Evolutionary conservation across 1,139 yeast species (phyloP), one percentile per base, ranked within the genome.

Genomic region (Suzukiozyma palmioleophila): DNA sequence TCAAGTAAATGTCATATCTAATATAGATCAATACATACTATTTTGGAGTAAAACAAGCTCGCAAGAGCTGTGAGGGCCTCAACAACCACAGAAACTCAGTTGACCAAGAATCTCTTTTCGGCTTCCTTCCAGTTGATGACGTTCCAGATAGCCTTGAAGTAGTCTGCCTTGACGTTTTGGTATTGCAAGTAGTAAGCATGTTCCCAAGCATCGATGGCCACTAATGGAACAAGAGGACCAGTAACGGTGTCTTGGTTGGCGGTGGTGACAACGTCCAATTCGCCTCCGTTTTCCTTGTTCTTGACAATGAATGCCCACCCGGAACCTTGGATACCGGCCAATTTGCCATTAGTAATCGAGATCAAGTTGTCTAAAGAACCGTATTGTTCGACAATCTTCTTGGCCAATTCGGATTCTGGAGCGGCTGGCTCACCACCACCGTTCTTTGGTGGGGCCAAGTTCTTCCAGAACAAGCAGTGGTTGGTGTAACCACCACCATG

Each of bases 131-230:
- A 90, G 80, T 88, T 89, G 67, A 90, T 80, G 39, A 90, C 96
- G 59, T 87, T 84, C 97, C 97, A 90, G 65, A 90, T 86, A 46
- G 95, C 95, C 70, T 88, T 84, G 79, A 90, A 90, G 73, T 90
- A 90, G 62, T 90, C 96, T 37, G 69, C 95, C 77, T 90, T 90
- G 62, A 84, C 92, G 70, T 90, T 90, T 69, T 87, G 85, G 75
- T 90, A 90, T 68, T 90, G 97, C 68, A 90, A 76, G 77, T 90
- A 90, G 75, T 89, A 90, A 40, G 97, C 97, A 60, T 90, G 97
- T 68, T 90, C 97, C 97, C 97, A 90, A 46, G 97, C 97, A 59
- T 90, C 97, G 62, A 90, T 87, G 39, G 96, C 97, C 45, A 90
- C 77, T 63, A 90, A 73, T 37, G 97, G 96, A 41, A 80, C 75